Base-by-base conservation (phyloP, 345 rosid genomes). In the Raphanus raphanistrum region DNA sequence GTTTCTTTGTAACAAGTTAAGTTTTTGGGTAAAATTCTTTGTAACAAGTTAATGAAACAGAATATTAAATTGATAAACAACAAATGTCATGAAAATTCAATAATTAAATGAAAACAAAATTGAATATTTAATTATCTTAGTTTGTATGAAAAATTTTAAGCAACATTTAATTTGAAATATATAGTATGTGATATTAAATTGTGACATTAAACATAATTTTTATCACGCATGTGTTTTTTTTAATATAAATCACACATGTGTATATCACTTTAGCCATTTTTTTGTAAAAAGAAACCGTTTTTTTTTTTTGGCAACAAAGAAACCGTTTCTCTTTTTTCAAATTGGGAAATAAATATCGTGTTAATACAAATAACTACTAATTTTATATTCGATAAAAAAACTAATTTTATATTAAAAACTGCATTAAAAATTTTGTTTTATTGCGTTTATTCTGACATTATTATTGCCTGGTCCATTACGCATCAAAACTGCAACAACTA, bases 1-100 rank as follows among this genome's bases (percentile, higher is more conserved):
- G 78, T 75, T 89, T 70, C 74, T 79, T 68, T 73, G 78, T 60
- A 52, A 66, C 72, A 71, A 57, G 67, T 72, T 72, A 21, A 21
- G 57, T 35, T 35, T 65, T 35, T 35, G 7, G 41, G 41, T 35
- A 35, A 35, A 35, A 35, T 89, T 69, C 74, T 79, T 73, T 73
- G 74, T 67, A 52, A 66, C 68, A 71, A 65, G 67, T 72, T 72
- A 57, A 71, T 32, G 41, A 31, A 72, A 66, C 68, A 66, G 81
- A 71, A 72, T 78, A 77, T 65, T 41, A 41, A 41, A 41, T 41
- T 41, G 10, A 10, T 41, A 41, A 10, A 41, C 1, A 41, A 9
- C 9, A 8, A 41, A 41, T 13, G 9, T 41, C 9, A 11, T 41
- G 48, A 10, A 41, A 41, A 9, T 38, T 38, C 2, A 41, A 11